phyloP scores from a whole-genome alignment of 179 eudicot genomes.

The Monotropa hypopitys region DNA sequence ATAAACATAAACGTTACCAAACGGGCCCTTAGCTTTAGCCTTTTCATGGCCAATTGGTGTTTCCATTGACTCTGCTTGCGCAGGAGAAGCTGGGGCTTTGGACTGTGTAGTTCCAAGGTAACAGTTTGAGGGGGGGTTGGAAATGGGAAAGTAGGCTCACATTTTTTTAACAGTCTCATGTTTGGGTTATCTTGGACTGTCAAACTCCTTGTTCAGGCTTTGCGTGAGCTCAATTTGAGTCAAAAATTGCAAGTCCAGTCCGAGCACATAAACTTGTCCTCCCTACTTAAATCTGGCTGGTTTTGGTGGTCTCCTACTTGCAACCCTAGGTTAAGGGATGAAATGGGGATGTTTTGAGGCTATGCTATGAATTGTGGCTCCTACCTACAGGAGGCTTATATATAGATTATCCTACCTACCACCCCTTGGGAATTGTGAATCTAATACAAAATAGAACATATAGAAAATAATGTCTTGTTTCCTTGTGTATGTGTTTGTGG shows the following conservation, averaged over 20 bases:
- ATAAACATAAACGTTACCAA: no score
- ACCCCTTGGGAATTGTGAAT: neutral
- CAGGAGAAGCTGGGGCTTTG: neutral
- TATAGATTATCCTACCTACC: neutral
- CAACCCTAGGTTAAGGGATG: neutral
- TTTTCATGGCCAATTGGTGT: no score
- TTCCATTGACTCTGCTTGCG: neutral
- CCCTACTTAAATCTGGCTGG: no score
- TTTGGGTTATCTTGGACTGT: neutral
- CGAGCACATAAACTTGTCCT: no score
- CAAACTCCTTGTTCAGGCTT: neutral
- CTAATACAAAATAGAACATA: neutral
- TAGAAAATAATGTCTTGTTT: neutral
- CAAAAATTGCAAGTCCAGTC: no score
- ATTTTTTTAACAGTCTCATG: neutral
- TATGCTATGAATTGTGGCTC: neutral
- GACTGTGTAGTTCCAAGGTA: neutral
- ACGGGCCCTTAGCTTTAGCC: no score
- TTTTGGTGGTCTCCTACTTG: neutral
- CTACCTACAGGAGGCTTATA: neutral
- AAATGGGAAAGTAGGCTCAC: no score
- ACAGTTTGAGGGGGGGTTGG: no score
- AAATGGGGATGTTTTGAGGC: neutral
- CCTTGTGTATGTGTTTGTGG: neutral
- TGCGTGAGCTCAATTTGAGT: neutral